phyloP scores from a whole-genome alignment of 768 basidiomycete genomes.

The Podaxis pistillaris region DNA sequence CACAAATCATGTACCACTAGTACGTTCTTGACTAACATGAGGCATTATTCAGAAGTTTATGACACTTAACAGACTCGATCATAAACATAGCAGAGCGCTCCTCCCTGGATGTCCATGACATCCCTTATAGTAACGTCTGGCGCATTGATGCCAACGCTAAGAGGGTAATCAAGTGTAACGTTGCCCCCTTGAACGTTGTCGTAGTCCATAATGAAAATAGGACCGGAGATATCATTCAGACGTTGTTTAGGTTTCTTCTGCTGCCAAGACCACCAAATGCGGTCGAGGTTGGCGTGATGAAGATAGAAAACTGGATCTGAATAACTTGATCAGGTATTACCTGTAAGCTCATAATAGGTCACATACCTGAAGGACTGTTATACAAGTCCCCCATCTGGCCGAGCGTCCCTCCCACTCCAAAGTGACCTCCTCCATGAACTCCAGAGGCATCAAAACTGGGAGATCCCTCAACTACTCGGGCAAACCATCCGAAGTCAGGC shows the following conservation, averaged over 20 bases:
- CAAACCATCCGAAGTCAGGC: conserved; percentile 20
- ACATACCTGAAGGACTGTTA: background rate
- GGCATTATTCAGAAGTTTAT: no score
- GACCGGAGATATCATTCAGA: conserved; percentile 24
- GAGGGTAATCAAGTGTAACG: conserved; percentile 22
- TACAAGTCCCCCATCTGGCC: background rate
- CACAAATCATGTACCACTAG: no score
- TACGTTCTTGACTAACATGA: no score
- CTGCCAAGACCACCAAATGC: background rate
- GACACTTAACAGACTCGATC: background rate
- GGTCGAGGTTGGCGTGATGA: background rate
- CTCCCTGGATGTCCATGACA: background rate
- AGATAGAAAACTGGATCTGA: background rate
- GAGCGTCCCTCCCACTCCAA: background rate
- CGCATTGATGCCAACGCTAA: conserved; percentile 22
- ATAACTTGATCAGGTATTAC: background rate
- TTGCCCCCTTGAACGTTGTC: conserved; percentile 20
- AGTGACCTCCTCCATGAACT: background rate
- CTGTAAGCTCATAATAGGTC: background rate
- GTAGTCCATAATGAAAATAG: conserved; percentile 20
- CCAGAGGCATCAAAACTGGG: conserved; percentile 7
- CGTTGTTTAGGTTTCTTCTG: background rate
- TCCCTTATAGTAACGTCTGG: background rate
- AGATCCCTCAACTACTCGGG: conserved; percentile 17
- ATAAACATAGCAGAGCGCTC: background rate